These are phyloP conservation scores for Psidium friedrichsthalianum DNA, from an alignment of 345 rosid genomes.

Conservation along the genomic window DNA sequence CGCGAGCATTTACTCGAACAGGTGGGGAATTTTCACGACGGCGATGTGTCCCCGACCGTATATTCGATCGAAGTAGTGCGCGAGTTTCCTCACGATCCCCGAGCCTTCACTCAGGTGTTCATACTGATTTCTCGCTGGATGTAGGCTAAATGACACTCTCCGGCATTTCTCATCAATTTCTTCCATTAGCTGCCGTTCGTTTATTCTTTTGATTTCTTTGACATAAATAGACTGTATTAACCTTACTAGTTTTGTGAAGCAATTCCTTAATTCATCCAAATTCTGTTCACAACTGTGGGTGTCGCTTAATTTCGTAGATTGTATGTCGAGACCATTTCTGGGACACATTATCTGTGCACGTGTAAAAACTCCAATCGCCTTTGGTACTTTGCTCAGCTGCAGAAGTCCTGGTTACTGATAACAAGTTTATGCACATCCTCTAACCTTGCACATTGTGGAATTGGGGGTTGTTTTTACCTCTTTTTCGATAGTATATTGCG, in stretches of 20 bases:
- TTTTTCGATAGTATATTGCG: background rate
- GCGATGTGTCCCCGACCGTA: constrained; percentile 1
- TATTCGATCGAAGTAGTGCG: constrained; percentile 41
- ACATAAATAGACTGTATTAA: background rate
- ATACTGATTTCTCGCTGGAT: background rate
- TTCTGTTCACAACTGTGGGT: background rate
- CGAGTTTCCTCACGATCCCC: constrained; percentile 59
- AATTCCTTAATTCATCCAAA: background rate
- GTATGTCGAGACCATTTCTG: background rate
- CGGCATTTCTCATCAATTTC: background rate
- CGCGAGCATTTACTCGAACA: constrained; percentile 25
- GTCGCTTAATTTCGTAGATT: background rate
- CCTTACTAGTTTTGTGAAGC: no score
- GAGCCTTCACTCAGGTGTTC: constrained; percentile 62
- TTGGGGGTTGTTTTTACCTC: background rate
- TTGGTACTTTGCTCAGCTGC: background rate
- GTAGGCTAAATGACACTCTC: background rate
- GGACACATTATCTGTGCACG: background rate
- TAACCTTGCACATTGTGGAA: background rate
- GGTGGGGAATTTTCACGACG: background rate
- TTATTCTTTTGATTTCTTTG: background rate
- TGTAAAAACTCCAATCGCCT: background rate
- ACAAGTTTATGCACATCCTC: background rate
- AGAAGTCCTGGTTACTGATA: background rate
- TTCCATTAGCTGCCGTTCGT: background rate